Base-by-base conservation (phyloP, 2,329 filamentous ascomycete species). In the Fusarium domesticum region DNA sequence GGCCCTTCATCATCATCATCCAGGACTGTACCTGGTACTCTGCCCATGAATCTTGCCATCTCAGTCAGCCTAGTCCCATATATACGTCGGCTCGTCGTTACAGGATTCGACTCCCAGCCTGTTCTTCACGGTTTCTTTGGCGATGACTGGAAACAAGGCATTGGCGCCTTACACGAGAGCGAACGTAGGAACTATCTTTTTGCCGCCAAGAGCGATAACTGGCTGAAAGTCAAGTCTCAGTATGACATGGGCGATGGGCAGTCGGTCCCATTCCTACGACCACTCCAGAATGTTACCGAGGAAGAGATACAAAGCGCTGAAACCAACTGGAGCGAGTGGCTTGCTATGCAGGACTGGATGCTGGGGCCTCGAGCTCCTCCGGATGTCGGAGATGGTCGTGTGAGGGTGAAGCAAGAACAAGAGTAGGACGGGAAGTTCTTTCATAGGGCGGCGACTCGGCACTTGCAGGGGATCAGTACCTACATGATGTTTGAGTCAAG, bases 341-440 rank as follows among this genome's bases (percentile, higher is more conserved):
- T 96, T 23, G 89, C 89, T 11, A 95, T 96, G 89, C 89, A 96
- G 67, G 92, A 96, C 66, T 97, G 92, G 92, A 95, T 96, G 90
- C 73, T 96, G n/a, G 91, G 91, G 2, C 87, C 88, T 2, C 74
- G 88, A 49, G 84, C 85, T 23, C 87, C 85, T 23, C 43, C 45
- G 3, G 53, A 61, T n/a, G 58, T 59, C 18, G 53, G 51, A 14
- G 56, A 64, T 32, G 56, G 60, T 36, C 50, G 57, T 25, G 53
- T 61, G 18, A 50, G 55, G 25, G 49, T 69, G 31, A 67, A 68
- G 48, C 58, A 56, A 35, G 64, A 68, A 43, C 51, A 50, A 34
- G 39, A 52, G 23, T 58, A 37, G 12, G 18, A 37, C 17, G 32
- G 18, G 23, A 11, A 8, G 14, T 28, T 4, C 23, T 28, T 28